A percentile compares a stretch with the other conserved stretches of the same genome.
phyloP scores from a whole-genome alignment of 106 monocot species.

The Posidonia australis region DNA sequence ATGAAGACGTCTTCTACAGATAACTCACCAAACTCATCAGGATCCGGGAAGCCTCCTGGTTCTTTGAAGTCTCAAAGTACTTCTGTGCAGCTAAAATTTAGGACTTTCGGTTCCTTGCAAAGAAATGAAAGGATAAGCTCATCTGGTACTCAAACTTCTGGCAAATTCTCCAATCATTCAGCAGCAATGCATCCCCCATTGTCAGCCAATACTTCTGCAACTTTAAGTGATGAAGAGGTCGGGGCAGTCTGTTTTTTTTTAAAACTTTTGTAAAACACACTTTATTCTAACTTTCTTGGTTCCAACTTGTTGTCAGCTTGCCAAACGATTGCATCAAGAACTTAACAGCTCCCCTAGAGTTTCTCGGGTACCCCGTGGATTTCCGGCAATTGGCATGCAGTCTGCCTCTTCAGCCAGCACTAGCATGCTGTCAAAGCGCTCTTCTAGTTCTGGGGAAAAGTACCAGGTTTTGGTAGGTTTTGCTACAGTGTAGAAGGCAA shows the following conservation, averaged over 20 bases:
- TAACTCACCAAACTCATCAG: conserved; percentile 5
- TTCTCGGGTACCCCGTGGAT: conserved; percentile 73
- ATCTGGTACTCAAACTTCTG: conserved; percentile 22
- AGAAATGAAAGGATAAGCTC: conserved; percentile 60
- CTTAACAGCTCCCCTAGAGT: conserved; percentile 98
- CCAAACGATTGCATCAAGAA: conserved; percentile 87
- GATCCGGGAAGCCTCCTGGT: conserved; percentile 11
- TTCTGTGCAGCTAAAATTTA: conserved; percentile 31
- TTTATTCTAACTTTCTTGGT: conserved; percentile 4
- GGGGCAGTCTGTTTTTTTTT: not conserved
- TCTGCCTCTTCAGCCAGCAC: conserved; percentile 31
- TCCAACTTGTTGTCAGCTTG: conserved; percentile 51
- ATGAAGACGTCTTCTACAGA: conserved; percentile 23
- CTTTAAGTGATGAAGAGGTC: conserved; percentile 92
- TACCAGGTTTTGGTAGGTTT: conserved; percentile 44
- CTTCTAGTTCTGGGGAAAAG: conserved; percentile 52
- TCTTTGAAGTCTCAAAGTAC: conserved; percentile 20
- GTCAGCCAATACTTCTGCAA: conserved; percentile 28
- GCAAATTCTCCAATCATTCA: conserved; percentile 30
- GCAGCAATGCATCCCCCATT: conserved; percentile 15
- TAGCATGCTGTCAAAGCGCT: conserved; percentile 70
- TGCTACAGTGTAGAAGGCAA: not conserved
- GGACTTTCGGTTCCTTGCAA: conserved; percentile 21
- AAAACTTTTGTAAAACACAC: not conserved
- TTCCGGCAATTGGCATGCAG: conserved; percentile 43